These are phyloP conservation scores for Boletus barrowsii DNA, from an alignment of 768 basidiomycete species.

Conservation along the genomic window DNA sequence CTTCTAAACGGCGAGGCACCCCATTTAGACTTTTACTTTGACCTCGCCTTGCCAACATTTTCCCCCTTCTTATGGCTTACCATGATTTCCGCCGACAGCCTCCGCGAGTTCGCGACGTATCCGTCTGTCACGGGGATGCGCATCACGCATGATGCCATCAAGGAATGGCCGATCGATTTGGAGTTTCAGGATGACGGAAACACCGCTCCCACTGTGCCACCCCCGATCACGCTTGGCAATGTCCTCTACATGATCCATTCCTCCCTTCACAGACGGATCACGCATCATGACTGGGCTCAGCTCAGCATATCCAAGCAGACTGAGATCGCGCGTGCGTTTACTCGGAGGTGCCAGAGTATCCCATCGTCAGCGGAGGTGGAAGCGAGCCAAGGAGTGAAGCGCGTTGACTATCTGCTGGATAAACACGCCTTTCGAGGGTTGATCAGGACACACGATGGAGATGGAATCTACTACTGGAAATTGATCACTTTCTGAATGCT, in stretches of 20 bases:
- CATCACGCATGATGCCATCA: slow-evolving; percentile 55
- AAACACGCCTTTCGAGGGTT: slow-evolving; percentile 6
- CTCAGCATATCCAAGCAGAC: slow-evolving; percentile 28
- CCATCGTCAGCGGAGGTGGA: slow-evolving; percentile 31
- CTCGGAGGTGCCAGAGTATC: slow-evolving; percentile 31
- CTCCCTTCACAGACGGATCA: slow-evolving; percentile 42
- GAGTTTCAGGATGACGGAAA: slow-evolving; percentile 35
- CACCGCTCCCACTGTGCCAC: slow-evolving; percentile 13
- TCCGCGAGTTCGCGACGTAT: slow-evolving; percentile 52
- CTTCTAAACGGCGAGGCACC: slow-evolving; percentile 34
- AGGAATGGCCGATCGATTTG: slow-evolving; percentile 60
- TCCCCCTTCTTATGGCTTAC: slow-evolving; percentile 27
- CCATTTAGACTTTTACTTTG: slow-evolving; percentile 34
- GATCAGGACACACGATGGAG: slow-evolving; percentile 28
- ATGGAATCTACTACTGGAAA: slow-evolving; percentile 30
- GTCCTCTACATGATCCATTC: slow-evolving; percentile 39
- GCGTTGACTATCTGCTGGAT: slow-evolving; percentile 36
- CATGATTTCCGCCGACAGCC: slow-evolving; percentile 42
- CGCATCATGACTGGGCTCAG: slow-evolving; percentile 35
- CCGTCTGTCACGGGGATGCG: slow-evolving; percentile 52
- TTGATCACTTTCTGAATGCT: slow-evolving; percentile 19
- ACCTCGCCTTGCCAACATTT: slow-evolving; percentile 44
- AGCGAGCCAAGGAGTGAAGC: slow-evolving; percentile 37
- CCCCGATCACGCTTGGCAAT: slow-evolving; percentile 58
- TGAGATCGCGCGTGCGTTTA: slow-evolving; percentile 36